A percentile compares a stretch with the other conserved stretches of the same genome.
phyloP scores from a whole-genome alignment of 1,284 basidiomycete genomes.

The Apiotrichum laibachii region DNA sequence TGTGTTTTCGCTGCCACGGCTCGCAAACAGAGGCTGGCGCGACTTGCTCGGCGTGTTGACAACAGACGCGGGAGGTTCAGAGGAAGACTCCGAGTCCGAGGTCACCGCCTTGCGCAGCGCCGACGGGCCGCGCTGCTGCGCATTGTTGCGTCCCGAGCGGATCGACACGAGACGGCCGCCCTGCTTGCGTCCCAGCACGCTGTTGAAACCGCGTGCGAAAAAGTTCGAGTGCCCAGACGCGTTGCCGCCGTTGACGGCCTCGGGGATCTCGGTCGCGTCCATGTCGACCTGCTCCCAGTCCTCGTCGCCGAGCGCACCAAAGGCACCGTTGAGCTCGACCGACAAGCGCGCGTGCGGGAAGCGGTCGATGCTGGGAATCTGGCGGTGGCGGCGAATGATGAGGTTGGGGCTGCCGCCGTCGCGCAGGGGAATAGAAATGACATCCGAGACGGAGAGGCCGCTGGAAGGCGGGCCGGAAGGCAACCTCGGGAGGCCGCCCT shows the following conservation, averaged over 20 bases:
- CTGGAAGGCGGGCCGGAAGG: conserved; percentile 18
- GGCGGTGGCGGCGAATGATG: conserved; percentile 22
- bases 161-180: conserved; percentile 16
- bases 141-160: conserved; percentile 15
- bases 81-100: conserved; percentile 23
- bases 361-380: conserved; percentile 18
- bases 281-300: conserved; percentile 37
- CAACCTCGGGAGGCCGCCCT: too few relatives aligned
- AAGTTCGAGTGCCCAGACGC: conserved; percentile 22
- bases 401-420: conserved; percentile 18
- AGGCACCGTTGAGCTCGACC: conserved; percentile 42
- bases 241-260: conserved; percentile 31
- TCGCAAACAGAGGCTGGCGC: conserved; percentile 19
- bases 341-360: conserved; percentile 28
- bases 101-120: conserved; percentile 13
- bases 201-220: conserved; percentile 22
- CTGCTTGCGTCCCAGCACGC: conserved; percentile 32
- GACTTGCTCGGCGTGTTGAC: conserved; percentile 7
- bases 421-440: conserved; percentile 15
- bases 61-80: conserved; percentile 9
- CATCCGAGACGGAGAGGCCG: conserved; percentile 24
- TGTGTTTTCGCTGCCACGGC: conserved; percentile 32
- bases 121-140: conserved; percentile 20
- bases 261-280: conserved; percentile 18
- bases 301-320: conserved; percentile 34